Conservation (phyloP, 2,329 filamentous ascomycete genomes). For the Colletotrichum karsti region DNA sequence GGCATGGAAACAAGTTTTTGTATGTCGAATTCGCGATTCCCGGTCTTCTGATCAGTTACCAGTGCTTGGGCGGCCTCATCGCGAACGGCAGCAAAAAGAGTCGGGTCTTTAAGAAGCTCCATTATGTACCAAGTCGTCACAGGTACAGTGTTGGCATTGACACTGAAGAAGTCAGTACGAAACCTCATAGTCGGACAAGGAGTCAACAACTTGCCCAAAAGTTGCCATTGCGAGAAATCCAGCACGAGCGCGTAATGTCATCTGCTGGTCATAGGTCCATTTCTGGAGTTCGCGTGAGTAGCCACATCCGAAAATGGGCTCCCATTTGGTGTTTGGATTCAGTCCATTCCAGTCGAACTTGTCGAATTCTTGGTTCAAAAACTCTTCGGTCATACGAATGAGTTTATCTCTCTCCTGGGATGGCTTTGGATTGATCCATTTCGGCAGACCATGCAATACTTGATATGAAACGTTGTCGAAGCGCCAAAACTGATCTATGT, state of each 20-base stretch:
- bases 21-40: constrained; percentile 26
- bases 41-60: constrained; percentile 18
- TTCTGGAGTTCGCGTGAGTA: constrained; percentile 31
- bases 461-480: constrained; percentile 33
- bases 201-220: not conserved
- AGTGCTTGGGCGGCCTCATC: constrained; percentile 31
- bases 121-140: constrained; percentile 38
- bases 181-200: rapidly evolving
- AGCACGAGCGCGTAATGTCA: constrained; percentile 23
- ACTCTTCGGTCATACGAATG: constrained; percentile 12
- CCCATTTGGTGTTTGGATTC: constrained; percentile 34
- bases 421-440: constrained; percentile 31
- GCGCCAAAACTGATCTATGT: constrained; percentile 35
- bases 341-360: constrained; percentile 31
- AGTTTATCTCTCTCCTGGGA: constrained; percentile 29
- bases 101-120: constrained; percentile 34
- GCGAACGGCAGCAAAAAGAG: constrained; percentile 31
- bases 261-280: constrained; percentile 31
- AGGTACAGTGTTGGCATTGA: constrained; percentile 39
- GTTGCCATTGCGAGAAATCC: constrained; percentile 18
- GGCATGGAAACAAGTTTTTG: constrained; percentile 33
- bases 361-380: constrained; percentile 17
- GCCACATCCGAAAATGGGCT: constrained; percentile 37
- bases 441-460: constrained; percentile 34
- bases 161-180: not conserved